Base-by-base conservation (phyloP, 208 protist species). In the Leishmania tropica region DNA sequence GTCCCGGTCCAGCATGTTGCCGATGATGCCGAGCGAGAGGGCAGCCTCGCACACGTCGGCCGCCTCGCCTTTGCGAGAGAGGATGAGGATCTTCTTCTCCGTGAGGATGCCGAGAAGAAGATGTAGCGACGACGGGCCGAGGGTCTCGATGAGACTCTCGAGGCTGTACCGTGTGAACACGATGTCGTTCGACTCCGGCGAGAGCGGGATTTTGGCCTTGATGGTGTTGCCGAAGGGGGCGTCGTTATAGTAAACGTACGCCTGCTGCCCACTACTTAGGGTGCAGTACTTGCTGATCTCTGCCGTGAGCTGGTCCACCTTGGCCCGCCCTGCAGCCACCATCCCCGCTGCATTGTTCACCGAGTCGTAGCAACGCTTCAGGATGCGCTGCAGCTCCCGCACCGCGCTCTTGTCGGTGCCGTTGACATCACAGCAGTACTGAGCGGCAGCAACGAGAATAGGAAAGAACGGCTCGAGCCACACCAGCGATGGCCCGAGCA, bases 401-500 rank as follows among this genome's bases (percentile, higher is more conserved):
- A 92, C 31, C 47, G 90, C 90, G 37, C 87, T 84, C 19, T 87
- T 87, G 81, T 85, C 87, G 24, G 86, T 89, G 37, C 90, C 90
- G 71, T 80, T 88, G 15, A 95, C 86, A 74, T 90, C 86, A 83
- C 91, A 95, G 85, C 91, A 94, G 81, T 92, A 88, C 77, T 89
- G 82, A 37, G 93, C 92, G 1, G 91, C 91, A 60, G 92, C 88
- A 4, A 94, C 89, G 31, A 95, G 82, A 15, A 93, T 70, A 3
- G 90, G 87, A 75, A 94, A 95, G 81, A 96, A 95, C 31, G 87
- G 86, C 81, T 96, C 90, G 35, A 96, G 86, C 88, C 88, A 94
- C 42, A 84, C 83, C 48, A 95, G 73, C 15, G 89, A 95, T 0
- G 89, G 90, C 2, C 93, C 93, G 8, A 96, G 73, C 2, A 93